phyloP scores from a whole-genome alignment of 192 early-diverging fungal species.

The Podochytrium sp. region DNA sequence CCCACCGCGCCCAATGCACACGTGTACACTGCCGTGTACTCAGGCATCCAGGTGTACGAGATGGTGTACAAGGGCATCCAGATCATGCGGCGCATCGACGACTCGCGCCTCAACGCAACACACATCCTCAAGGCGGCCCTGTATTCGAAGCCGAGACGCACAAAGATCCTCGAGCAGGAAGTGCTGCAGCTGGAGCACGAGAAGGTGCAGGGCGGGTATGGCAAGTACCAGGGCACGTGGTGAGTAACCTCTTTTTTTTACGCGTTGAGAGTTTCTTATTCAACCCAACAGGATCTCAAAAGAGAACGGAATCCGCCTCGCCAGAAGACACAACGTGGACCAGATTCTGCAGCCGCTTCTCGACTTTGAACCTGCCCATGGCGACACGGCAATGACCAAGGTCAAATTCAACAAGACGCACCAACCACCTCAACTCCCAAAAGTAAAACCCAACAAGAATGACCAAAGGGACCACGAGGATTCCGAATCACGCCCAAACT shows the following conservation, averaged over 20 bases:
- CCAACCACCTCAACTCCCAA: no score
- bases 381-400: constrained; percentile 21
- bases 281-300: constrained; percentile 6
- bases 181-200: constrained; percentile 81
- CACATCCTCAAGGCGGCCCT: constrained; percentile 92
- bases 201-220: constrained; percentile 95
- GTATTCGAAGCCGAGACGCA: constrained; percentile 81
- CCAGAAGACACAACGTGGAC: constrained; percentile 42
- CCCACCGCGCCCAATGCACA: no score
- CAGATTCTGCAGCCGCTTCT: constrained; percentile 33
- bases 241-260: constrained; percentile 36
- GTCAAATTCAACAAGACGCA: neutral
- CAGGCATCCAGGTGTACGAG: constrained; percentile 70
- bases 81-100: constrained; percentile 76
- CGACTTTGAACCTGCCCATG: constrained; percentile 34
- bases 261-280: neutral
- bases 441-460: no score
- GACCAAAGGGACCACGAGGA: no score
- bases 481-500: no score
- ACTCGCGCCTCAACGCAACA: constrained; percentile 87
- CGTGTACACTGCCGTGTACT: constrained; percentile 4
- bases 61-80: constrained; percentile 70
- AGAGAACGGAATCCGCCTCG: constrained; percentile 24
- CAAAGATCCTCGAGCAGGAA: constrained; percentile 88
- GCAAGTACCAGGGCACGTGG: constrained; percentile 93